A percentile compares a stretch with the other conserved stretches of the same genome.
phyloP scores from a whole-genome alignment of 2,329 filamentous ascomycete genomes.

The Colletotrichum tropicale region DNA sequence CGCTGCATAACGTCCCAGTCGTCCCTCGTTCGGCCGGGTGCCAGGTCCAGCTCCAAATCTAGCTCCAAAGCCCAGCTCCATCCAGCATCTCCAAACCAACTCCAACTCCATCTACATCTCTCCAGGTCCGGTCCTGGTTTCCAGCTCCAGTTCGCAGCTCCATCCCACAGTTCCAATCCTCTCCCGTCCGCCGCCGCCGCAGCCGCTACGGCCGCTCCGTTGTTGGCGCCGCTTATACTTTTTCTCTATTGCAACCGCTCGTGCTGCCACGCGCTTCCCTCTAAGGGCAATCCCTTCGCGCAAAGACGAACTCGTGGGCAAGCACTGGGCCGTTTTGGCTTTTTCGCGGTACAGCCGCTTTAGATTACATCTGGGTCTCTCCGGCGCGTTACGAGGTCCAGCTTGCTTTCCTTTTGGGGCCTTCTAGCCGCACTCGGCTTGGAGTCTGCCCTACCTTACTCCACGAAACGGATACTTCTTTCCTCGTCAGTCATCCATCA shows the following conservation, averaged over 20 bases:
- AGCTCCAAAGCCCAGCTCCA: neutral
- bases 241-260: neutral
- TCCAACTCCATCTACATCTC: neutral
- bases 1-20: conserved; percentile 18
- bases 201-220: neutral
- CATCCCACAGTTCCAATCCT: neutral
- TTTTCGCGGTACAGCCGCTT: conserved; percentile 6
- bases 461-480: conserved; percentile 18
- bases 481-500: neutral
- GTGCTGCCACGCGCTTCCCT: conserved; percentile 8
- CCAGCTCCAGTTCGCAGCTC: neutral
- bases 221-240: neutral
- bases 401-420: conserved; percentile 10
- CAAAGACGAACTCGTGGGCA: conserved; percentile 7
- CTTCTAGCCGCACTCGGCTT: conserved; percentile 16
- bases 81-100: neutral
- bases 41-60: neutral
- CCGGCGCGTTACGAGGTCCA: conserved; percentile 14
- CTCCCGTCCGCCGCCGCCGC: neutral
- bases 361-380: conserved; percentile 20
- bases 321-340: neutral
- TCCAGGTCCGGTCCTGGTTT: neutral
- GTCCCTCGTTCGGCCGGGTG: conserved; percentile 13
- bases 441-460: conserved; percentile 18
- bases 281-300: neutral